Evolutionary conservation across 345 rosid species (phyloP), one percentile per base, ranked within the genome.

Genomic region (Eutrema heterophyllum): DNA sequence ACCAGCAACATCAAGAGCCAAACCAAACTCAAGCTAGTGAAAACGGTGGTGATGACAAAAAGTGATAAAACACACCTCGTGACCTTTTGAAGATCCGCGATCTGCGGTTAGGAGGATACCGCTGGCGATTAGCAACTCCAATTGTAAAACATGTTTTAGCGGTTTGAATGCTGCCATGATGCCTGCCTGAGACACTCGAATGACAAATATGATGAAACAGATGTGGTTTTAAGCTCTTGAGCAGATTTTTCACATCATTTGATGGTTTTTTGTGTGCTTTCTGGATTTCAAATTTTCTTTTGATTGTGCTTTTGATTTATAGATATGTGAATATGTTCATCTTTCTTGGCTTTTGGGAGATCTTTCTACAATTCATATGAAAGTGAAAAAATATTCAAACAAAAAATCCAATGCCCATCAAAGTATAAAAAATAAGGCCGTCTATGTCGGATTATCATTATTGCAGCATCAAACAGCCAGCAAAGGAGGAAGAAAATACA

Each of bases 21-120:
- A 81, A 74, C 76, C 92, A 81, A 18, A 74, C 61, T 27, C 79
- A 81, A 71, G 75, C 72, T 45, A 70, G 83, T 78, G 85, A 81
- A 41, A 71, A 66, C 12, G 81, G 83, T 68, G 86, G 81, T 65
- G 87, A 83, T 72, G 86, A 84, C 56, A 83, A 84, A 35, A 84
- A 84, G 18, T 36, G 48, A 51, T 44, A 4, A 21, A 30, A 27
- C 36, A 29, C 48, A 43, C 7, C 44, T 65, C 49, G 3, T 32
- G 14, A 10, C 49, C 35, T 26, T 64, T 71, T 61, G 7, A 58
- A 8, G 26, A 36, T 27, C 11, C 50, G 66, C 40, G 24, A 61
- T 43, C 7, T 45, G 53, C 70, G 36, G 52, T 56, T 48, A 40
- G 15, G 24, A 26, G 18, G 30, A 60, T 59, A 36, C 39, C 2